Base-by-base conservation (phyloP, 1,284 basidiomycete species). In the Ustilago shanxiensis region DNA sequence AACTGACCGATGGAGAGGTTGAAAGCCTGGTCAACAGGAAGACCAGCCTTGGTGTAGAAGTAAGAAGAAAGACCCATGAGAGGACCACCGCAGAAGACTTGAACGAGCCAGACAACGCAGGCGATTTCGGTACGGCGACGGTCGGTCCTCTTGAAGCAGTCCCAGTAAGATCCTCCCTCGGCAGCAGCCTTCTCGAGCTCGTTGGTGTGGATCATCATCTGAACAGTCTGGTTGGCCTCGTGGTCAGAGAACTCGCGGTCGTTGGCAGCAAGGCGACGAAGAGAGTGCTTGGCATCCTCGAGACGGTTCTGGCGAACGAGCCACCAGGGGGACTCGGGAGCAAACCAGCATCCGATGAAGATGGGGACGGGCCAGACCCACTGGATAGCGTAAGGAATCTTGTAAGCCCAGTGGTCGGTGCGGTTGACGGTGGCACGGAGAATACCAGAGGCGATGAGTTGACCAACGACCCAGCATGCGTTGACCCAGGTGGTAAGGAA, bases 401-500 rank as follows among this genome's bases (percentile, higher is more conserved):
- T 69, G 72, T 81, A 87, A 64, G 85, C 86, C 85, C 83, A 86
- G 65, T 86, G 76, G 44, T 80, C 71, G 24, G 78, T 62, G 49
- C 84, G 72, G 57, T 65, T 54, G 31, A 85, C 72, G 20, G 83
- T 79, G 18, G 84, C 88, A 26, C 82, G 82, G 14, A 88, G 85
- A 28, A 89, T 86, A 55, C 87, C 88, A 0, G 87, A 86, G n/a
- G 86, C 86, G 52, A 89, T 66, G 47, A 85, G 58, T 58, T 84
- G 82, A 8, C 85, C 85, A n/a, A 85, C 69, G 31, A 82, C 89
- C 88, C 88, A 89, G 81, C 87, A 88, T 66, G 88, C 85, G 82
- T 88, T 88, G 66, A 89, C 87, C 79, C 87, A 88, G 51, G 88
- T 86, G 31, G 88, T 89, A 16, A 89, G 82, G 79, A 88, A 88